phyloP scores from a whole-genome alignment of 139 green algal species.

The Tetratostichococcus sp. region DNA sequence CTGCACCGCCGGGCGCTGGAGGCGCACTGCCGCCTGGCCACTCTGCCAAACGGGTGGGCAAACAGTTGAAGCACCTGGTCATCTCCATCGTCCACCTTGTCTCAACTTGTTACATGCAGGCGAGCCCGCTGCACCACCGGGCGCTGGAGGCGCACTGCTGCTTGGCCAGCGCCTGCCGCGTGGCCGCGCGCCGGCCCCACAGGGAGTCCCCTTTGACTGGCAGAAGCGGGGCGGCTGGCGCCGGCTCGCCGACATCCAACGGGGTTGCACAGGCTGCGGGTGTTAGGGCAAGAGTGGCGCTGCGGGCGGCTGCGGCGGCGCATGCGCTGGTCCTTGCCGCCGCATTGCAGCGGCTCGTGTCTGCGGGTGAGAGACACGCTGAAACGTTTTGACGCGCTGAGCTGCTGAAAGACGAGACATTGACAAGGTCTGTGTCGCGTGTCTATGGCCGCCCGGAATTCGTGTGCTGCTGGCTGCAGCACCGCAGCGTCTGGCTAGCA shows the following conservation, averaged over 20 bases:
- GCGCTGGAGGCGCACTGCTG: neutral
- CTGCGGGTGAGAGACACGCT: neutral
- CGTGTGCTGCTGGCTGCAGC: too few relatives aligned
- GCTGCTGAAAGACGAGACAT: too few relatives aligned
- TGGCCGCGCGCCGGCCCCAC: neutral
- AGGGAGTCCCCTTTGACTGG: neutral
- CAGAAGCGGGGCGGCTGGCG: neutral
- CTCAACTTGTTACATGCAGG: neutral
- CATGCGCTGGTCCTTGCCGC: constrained; percentile 11
- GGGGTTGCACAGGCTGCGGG: too few relatives aligned
- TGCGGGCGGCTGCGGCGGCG: constrained; percentile 5
- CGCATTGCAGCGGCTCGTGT: neutral
- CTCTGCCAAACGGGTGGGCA: too few relatives aligned
- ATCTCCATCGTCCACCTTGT: too few relatives aligned
- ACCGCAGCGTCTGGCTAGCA: too few relatives aligned
- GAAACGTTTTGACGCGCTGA: too few relatives aligned
- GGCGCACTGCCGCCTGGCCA: too few relatives aligned
- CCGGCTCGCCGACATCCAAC: too few relatives aligned
- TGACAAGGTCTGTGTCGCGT: too few relatives aligned
- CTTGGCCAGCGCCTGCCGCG: neutral
- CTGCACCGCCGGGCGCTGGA: neutral
- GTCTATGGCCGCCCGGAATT: too few relatives aligned
- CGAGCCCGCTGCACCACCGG: neutral
- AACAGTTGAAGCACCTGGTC: too few relatives aligned
- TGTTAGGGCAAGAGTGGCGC: neutral